Evolutionary conservation across 2,329 filamentous ascomycete genomes (phyloP).

Genomic region (Aspergillus ochraceoroseus): DNA sequence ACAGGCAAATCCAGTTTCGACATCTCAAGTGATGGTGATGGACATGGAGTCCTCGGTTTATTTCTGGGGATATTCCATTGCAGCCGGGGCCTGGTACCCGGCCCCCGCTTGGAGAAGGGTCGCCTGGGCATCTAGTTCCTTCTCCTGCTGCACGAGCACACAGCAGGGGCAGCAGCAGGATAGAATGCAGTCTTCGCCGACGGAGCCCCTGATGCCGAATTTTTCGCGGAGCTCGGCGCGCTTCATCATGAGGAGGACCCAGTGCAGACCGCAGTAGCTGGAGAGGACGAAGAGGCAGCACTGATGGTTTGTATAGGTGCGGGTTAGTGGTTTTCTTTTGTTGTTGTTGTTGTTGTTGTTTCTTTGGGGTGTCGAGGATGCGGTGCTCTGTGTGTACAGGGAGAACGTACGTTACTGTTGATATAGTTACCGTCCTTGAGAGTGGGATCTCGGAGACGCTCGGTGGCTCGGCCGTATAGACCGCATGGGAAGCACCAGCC

Average conservation of each 20-base stretch:
- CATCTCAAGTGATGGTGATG: too few species aligned
- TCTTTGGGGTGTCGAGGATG: too few species aligned
- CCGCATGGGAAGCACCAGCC: conserved; percentile 30
- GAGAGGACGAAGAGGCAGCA: conserved; percentile 35
- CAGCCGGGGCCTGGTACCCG: conserved; percentile 25
- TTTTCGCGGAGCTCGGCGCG: conserved; percentile 51
- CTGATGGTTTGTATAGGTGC: conserved; percentile 7
- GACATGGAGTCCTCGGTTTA: too few species aligned
- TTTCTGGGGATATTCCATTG: conserved; percentile 21
- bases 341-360: too few species aligned
- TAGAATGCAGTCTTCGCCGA: conserved; percentile 49
- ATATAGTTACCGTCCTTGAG: conserved; percentile 25
- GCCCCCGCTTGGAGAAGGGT: conserved; percentile 7
- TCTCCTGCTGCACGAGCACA: conserved; percentile 55
- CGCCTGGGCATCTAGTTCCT: conserved; percentile 42
- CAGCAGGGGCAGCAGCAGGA: conserved; percentile 56
- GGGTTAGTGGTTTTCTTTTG: neutral
- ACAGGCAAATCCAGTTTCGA: too few species aligned
- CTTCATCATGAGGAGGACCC: conserved; percentile 50
- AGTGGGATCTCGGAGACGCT: conserved; percentile 30
- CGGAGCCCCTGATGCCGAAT: conserved; percentile 52
- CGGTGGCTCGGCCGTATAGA: conserved; percentile 31
- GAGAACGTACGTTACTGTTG: conserved; percentile 31
- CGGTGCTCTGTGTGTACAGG: too few species aligned
- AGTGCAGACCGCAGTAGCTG: conserved; percentile 29